These are phyloP conservation scores for Moesziomyces antarcticus DNA, from an alignment of 1,284 basidiomycete species.

Conservation along the genomic window DNA sequence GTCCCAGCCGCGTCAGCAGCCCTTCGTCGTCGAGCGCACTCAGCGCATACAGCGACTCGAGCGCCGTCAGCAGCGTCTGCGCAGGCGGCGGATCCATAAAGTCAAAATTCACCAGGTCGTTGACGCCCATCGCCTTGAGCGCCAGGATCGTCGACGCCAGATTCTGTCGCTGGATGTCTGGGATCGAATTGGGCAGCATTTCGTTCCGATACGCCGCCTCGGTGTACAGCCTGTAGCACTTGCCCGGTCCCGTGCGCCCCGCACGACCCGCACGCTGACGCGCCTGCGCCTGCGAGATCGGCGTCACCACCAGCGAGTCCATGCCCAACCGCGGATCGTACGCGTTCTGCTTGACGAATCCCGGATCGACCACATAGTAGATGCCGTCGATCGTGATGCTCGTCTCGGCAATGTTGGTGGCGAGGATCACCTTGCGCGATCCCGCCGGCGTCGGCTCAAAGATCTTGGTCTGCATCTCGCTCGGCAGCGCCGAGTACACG, in stretches of 20 bases:
- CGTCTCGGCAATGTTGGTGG: slow-evolving; percentile 99
- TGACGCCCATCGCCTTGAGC: slow-evolving; percentile 98
- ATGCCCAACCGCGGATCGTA: slow-evolving; percentile 97
- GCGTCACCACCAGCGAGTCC: slow-evolving; percentile 98
- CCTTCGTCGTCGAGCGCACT: slow-evolving; percentile 98
- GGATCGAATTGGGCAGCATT: slow-evolving; percentile 97
- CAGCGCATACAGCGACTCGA: slow-evolving; percentile 92
- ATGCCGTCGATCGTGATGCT: slow-evolving; percentile 98
- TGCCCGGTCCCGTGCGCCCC: slow-evolving; percentile 96
- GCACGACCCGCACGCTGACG: slow-evolving; percentile 94
- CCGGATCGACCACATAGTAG: slow-evolving; percentile 97
- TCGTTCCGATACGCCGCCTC: slow-evolving; percentile 98
- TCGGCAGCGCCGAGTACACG: slow-evolving; percentile 96
- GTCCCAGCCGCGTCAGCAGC: slow-evolving; percentile 87
- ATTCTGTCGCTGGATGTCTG: slow-evolving; percentile 97
- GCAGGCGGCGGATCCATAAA: slow-evolving; percentile 99
- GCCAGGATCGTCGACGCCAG: slow-evolving; percentile 91
- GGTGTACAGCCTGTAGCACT: slow-evolving; percentile 97
- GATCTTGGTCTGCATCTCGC: slow-evolving; percentile 95
- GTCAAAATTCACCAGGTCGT: slow-evolving; percentile 96
- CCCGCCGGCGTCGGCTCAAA: slow-evolving; percentile 98
- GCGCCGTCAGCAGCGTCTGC: slow-evolving; percentile 91
- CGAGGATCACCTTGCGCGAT: slow-evolving; percentile 95
- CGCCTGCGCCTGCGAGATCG: slow-evolving; percentile 98
- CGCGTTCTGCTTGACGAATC: slow-evolving; percentile 98